A percentile compares a stretch with the other conserved stretches of the same genome.
Conservation (phyloP, 2,329 filamentous ascomycete species). For the Zasmidium citrigriseum region DNA sequence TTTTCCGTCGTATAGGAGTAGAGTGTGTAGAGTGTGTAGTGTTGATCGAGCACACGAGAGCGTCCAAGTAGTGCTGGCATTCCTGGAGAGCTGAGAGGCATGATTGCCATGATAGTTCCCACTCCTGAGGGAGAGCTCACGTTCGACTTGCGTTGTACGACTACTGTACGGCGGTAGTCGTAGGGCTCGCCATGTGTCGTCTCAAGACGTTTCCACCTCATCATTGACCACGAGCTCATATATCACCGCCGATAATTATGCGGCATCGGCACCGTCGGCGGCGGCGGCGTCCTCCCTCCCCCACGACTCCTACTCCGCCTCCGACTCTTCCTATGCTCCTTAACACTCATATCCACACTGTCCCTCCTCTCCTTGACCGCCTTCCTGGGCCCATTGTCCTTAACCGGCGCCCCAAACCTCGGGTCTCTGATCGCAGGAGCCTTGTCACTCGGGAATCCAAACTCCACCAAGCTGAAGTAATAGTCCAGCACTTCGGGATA, state of each 20-base stretch:
- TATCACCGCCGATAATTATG: slow-evolving; percentile 8
- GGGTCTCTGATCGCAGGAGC: slow-evolving; percentile 41
- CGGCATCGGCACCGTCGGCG: slow-evolving; percentile 26
- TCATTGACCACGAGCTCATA: too few relatives aligned
- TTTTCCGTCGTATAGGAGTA: background rate
- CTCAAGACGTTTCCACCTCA: too few relatives aligned
- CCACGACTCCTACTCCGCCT: slow-evolving; percentile 18
- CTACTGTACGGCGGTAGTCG: too few relatives aligned
- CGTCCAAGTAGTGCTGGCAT: too few relatives aligned
- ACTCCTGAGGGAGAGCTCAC: too few relatives aligned
- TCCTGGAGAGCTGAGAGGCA: too few relatives aligned
- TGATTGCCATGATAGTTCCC: too few relatives aligned
- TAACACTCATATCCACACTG: slow-evolving; percentile 21
- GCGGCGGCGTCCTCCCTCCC: slow-evolving; percentile 24
- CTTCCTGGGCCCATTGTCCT: slow-evolving; percentile 1
- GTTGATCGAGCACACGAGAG: too few relatives aligned
- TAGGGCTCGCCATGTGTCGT: too few relatives aligned
- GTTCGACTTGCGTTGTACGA: too few relatives aligned
- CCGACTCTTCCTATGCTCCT: slow-evolving; percentile 25
- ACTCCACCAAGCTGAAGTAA: slow-evolving; percentile 70
- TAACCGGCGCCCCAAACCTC: slow-evolving; percentile 22
- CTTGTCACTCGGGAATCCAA: slow-evolving; percentile 63
- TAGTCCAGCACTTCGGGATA: slow-evolving; percentile 84
- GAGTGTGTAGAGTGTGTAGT: too few relatives aligned
- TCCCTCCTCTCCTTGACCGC: slow-evolving; percentile 32